phyloP scores from a whole-genome alignment of 1,139 yeast genomes.

The Keqinozyma sinolaborantium region DNA sequence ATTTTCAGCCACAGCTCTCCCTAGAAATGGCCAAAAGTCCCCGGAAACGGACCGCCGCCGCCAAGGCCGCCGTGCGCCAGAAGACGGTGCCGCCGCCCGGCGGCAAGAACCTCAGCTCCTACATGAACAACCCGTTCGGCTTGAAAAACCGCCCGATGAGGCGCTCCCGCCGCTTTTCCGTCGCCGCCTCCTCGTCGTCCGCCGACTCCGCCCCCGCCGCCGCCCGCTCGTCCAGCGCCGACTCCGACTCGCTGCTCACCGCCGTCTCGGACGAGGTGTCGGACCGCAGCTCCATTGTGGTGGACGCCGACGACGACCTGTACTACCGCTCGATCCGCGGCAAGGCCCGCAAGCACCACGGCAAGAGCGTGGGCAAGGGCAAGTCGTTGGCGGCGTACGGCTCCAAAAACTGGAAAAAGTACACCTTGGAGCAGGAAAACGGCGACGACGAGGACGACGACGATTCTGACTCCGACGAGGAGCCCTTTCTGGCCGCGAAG shows the following conservation, averaged over 20 bases:
- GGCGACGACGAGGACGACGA: slow-evolving; percentile 17
- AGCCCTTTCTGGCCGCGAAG: slow-evolving; percentile 18
- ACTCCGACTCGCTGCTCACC: slow-evolving; percentile 36
- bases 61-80: slow-evolving; percentile 3
- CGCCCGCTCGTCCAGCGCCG: slow-evolving; percentile 12
- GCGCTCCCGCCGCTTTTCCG: slow-evolving; percentile 36
- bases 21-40: slow-evolving; percentile 29
- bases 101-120: slow-evolving; percentile 33
- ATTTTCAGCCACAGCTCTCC: background rate
- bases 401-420: slow-evolving; percentile 3
- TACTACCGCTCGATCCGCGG: slow-evolving; percentile 8
- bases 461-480: slow-evolving; percentile 28
- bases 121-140: slow-evolving; percentile 14
- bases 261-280: slow-evolving; percentile 37
- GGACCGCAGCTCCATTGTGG: slow-evolving; percentile 9
- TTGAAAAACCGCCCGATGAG: slow-evolving; percentile 5
- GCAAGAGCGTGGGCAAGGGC: slow-evolving; percentile 4
- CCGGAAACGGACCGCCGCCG: slow-evolving; percentile 14
- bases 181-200: slow-evolving; percentile 31
- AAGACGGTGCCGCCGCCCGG: slow-evolving; percentile 14
- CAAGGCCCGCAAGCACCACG: slow-evolving; percentile 7
- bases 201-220: slow-evolving; percentile 10
- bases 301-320: slow-evolving; percentile 3
- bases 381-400: slow-evolving; percentile 9
- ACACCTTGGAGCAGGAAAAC: slow-evolving; percentile 2